A percentile compares a stretch with the other conserved stretches of the same genome.
phyloP scores from a whole-genome alignment of 2,329 filamentous ascomycete species.

The Geosmithia flava region DNA sequence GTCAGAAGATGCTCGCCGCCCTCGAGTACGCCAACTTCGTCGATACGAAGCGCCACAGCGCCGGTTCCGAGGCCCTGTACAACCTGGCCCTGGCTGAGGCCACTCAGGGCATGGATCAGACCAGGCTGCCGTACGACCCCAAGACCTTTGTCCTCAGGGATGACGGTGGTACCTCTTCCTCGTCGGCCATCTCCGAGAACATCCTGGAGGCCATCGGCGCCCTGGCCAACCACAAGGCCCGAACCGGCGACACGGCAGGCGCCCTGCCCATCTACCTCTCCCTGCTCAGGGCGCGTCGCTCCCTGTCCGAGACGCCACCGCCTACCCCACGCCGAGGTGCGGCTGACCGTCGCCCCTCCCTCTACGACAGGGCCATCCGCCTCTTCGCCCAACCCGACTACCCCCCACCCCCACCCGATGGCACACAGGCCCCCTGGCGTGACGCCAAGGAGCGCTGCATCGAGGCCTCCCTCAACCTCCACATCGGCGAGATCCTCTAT shows the following conservation, averaged over 20 bases:
- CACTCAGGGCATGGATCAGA: conserved; percentile 36
- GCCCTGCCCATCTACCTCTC: conserved; percentile 81
- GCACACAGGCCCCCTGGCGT: conserved; percentile 54
- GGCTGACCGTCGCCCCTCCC: neutral
- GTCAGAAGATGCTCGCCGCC: conserved; percentile 70
- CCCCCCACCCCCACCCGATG: conserved; percentile 58
- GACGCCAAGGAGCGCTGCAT: conserved; percentile 59
- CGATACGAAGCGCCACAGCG: conserved; percentile 58
- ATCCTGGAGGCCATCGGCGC: conserved; percentile 64
- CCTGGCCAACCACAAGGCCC: conserved; percentile 66
- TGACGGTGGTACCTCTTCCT: conserved; percentile 26
- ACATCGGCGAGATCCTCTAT: conserved; percentile 90
- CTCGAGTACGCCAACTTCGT: conserved; percentile 77
- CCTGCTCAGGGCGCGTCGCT: conserved; percentile 66
- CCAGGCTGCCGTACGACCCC: conserved; percentile 35
- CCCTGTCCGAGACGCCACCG: conserved; percentile 24
- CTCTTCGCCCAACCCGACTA: conserved; percentile 42
- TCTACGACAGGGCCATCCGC: conserved; percentile 10
- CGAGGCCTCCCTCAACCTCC: conserved; percentile 75
- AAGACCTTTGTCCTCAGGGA: conserved; percentile 53
- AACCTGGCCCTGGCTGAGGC: conserved; percentile 67
- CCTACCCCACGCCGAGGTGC: neutral
- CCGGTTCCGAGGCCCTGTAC: conserved; percentile 56
- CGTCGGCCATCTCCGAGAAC: conserved; percentile 52
- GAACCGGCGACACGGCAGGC: conserved; percentile 48